Percentiles rank a stretch among this genome's conserved stretches.
These are phyloP conservation scores for Psidium friedrichsthalianum DNA, from an alignment of 345 rosid genomes.

Conservation along the genomic window DNA sequence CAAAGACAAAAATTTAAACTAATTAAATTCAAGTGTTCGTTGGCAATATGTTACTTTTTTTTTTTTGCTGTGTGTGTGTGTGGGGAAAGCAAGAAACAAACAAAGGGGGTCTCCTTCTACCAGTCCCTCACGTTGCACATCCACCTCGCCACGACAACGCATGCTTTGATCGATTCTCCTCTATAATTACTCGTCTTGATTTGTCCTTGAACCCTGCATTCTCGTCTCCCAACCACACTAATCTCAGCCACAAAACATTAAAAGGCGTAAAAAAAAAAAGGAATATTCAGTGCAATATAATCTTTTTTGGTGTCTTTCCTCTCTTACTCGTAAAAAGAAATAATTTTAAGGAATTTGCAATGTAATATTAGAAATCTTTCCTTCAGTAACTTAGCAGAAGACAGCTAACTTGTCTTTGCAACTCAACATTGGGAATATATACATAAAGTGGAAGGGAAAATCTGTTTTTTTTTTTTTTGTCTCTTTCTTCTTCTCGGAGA, in stretches of 20 bases:
- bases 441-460: neutral
- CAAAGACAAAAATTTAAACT: neutral
- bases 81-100: neutral
- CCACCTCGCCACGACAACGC: slow-evolving; percentile 1
- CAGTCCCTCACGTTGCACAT: neutral
- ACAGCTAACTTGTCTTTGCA: neutral
- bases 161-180: neutral
- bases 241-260: neutral
- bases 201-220: neutral
- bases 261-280: neutral
- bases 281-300: too few relatives aligned
- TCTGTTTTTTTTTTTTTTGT: neutral
- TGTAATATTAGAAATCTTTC: neutral
- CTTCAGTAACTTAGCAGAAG: neutral
- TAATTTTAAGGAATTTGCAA: neutral
- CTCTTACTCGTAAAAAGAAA: too few relatives aligned
- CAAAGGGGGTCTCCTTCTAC: neutral
- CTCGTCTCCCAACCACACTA: neutral
- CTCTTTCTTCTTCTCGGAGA: neutral
- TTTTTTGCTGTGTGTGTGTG: too few relatives aligned
- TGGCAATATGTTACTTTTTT: neutral
- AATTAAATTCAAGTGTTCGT: neutral
- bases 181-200: neutral
- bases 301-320: too few relatives aligned
- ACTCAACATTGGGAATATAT: neutral